These are phyloP conservation scores for Dryadomyces quercivorus DNA, from an alignment of 2,329 filamentous ascomycete genomes.

Conservation along the genomic window DNA sequence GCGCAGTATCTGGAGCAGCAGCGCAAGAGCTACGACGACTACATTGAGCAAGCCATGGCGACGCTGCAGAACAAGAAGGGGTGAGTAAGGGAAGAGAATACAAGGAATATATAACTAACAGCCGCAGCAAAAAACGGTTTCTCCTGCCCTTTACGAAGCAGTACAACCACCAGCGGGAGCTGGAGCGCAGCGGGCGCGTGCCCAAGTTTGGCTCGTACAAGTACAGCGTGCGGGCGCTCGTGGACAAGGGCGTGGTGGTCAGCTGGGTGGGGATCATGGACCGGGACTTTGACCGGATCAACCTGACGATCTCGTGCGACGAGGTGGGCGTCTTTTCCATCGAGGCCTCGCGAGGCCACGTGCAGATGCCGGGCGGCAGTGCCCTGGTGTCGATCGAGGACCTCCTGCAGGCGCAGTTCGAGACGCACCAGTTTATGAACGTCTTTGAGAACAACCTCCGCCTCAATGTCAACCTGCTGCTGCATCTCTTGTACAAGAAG, in stretches of 20 bases:
- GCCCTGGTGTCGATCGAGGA: slow-evolving; percentile 85
- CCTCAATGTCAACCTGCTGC: slow-evolving; percentile 90
- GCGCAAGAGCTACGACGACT: slow-evolving; percentile 95
- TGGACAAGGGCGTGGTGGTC: slow-evolving; percentile 88
- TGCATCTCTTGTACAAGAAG: slow-evolving; percentile 98
- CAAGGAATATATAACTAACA: too few species aligned
- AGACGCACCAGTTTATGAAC: slow-evolving; percentile 92
- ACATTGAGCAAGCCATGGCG: slow-evolving; percentile 96
- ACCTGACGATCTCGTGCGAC: slow-evolving; percentile 88
- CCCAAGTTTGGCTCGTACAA: slow-evolving; percentile 98
- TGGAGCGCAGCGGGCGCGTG: slow-evolving; percentile 81
- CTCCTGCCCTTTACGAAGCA: slow-evolving; percentile 95
- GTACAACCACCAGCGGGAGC: slow-evolving; percentile 95
- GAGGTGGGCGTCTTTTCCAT: slow-evolving; percentile 89
- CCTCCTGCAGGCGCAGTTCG: slow-evolving; percentile 90
- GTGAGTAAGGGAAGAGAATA: slow-evolving; percentile 39
- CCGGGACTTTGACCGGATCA: slow-evolving; percentile 80
- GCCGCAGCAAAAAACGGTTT: slow-evolving; percentile 70
- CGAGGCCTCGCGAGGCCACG: slow-evolving; percentile 80
- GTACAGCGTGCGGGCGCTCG: slow-evolving; percentile 79
- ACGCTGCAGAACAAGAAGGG: slow-evolving; percentile 95
- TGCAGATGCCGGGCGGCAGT: slow-evolving; percentile 91
- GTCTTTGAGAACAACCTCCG: slow-evolving; percentile 77
- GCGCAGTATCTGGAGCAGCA: slow-evolving; percentile 89
- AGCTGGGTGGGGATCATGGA: slow-evolving; percentile 77